Base-by-base conservation (phyloP, 2,329 filamentous ascomycete genomes). In the Pseudocercospora ulei region DNA sequence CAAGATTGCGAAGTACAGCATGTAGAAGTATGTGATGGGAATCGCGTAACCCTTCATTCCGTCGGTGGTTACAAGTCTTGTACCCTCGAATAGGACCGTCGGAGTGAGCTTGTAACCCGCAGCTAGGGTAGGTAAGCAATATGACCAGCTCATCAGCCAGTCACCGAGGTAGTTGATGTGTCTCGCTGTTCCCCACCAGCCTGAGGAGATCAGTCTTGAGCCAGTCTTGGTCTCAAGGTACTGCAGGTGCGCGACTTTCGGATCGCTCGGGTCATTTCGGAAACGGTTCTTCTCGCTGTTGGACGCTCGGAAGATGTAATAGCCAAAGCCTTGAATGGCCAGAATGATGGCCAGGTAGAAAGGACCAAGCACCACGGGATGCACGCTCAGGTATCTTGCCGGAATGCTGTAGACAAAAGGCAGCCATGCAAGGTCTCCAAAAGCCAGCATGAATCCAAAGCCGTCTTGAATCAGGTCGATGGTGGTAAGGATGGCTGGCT, bases 111-210 rank as follows among this genome's bases (percentile, higher is more conserved):
- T 67, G 60, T 88, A 94, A 7, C 87, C 87, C 0, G 86, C 81
- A 43, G 92, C 61, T 1, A 83, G 82, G 0, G 87, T 94, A 1
- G 88, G 87, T 27, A 95, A 69, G 49, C 78, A 84, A 64, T 90
- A 95, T 0, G 85, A 77, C 84, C 85, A 95, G 5, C 80, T 76
- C 75, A 93, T 87, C 50, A 90, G 71, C 87, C 87, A 95, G 65
- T 96, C 88, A 36, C 87, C 88, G 1, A 93, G 65, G 64, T 96
- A 95, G 67, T 95, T 96, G 70, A 95, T 88, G 64, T 96, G 88
- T 26, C 88, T 76, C 0, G 87, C 82, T 13, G 76, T 69, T 27
- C 88, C 88, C 88, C 88, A 95, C 88, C 88, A 96, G 39, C 88
- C 88, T 0, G 82, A 80, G 3, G 78, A 77, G 48, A 95, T 71